These are phyloP conservation scores for Coemansia sp. DNA, from an alignment of 192 early-diverging fungal genomes.

Conservation along the genomic window DNA sequence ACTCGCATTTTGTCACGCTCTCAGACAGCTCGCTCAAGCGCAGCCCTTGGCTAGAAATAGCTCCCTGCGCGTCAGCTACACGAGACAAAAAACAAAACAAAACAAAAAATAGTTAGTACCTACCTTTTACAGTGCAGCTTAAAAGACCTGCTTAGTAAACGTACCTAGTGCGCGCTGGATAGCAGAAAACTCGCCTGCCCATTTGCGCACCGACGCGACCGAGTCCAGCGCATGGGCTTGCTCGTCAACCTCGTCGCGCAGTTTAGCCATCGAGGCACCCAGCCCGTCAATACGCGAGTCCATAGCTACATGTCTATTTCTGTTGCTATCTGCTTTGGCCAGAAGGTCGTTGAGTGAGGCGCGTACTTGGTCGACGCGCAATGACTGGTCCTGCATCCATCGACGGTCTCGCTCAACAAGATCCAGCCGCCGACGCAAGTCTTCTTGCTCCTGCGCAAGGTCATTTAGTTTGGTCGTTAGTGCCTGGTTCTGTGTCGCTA, in stretches of 20 bases:
- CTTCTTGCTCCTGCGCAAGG: constrained; percentile 24
- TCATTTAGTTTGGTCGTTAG: constrained; percentile 25
- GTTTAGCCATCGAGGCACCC: constrained; percentile 8
- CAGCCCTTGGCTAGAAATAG: neutral
- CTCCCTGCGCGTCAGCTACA: constrained; percentile 9
- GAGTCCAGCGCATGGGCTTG: constrained; percentile 19
- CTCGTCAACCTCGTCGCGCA: constrained; percentile 35
- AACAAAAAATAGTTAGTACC: neutral
- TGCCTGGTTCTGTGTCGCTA: constrained; percentile 44
- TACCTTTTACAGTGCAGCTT: neutral
- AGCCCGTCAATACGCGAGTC: constrained; percentile 17
- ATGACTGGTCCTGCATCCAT: constrained; percentile 54
- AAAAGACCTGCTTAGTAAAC: neutral
- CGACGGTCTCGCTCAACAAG: constrained; percentile 46
- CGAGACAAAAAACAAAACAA: neutral
- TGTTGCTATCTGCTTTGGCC: constrained; percentile 2
- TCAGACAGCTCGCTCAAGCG: constrained; percentile 12
- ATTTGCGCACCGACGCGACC: neutral
- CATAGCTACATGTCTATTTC: constrained; percentile 3
- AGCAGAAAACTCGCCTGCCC: constrained; percentile 9
- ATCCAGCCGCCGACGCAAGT: constrained; percentile 31
- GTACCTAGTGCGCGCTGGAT: constrained; percentile 16
- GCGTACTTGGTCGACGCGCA: constrained; percentile 43
- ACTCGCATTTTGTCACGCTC: neutral
- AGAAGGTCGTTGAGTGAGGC: constrained; percentile 35